Base-by-base conservation (phyloP, 2,329 filamentous ascomycete genomes). In the Alternaria angustiovoidea region DNA sequence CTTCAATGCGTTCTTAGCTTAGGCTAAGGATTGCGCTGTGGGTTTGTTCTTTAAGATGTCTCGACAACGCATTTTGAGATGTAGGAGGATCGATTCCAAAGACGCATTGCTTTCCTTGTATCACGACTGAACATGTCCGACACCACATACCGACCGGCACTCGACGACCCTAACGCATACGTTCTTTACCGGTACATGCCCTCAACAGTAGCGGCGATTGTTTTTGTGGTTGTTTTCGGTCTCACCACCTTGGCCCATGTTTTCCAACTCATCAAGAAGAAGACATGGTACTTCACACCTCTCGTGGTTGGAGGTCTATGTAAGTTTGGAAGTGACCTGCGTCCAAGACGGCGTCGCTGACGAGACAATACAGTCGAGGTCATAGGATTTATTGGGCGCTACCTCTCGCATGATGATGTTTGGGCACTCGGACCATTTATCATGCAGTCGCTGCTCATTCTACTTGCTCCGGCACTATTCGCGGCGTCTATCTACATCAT, bases 251-350 rank as follows among this genome's bases (percentile, higher is more conserved):
- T 69, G 0, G 61, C 72, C 2, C 84, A 86, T 61, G 61, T 67
- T 0, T 81, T 74, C 58, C 79, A 81, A 30, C 71, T 84, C 22
- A 68, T 76, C 20, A 78, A 72, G n/a, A 77, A 77, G 2, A 72
- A 77, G 39, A 82, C 82, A 4, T 86, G 82, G 81, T 86, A 83
- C 67, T 82, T 84, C 62, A 80, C 84, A 4, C 82, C 85, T 0
- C 82, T 86, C 41, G 60, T 83, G 4, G 67, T 86, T 14, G 84
- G 84, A 34, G 81, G 82, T 24, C 46, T 82, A 7, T 84, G 84
- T 85, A 76, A 56, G 77, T 72, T 2, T 44, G 2, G 7, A 28
- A 42, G 9, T 16, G 14, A 18, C 16, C 6, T 14, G 18, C 9
- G 5, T 26, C 20, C 22, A 2, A n/a, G 1, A 24, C 7, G 12